Evolutionary conservation across 2,329 filamentous ascomycete species (phyloP).

Genomic region (Trichoderma atrobrunneum): DNA sequence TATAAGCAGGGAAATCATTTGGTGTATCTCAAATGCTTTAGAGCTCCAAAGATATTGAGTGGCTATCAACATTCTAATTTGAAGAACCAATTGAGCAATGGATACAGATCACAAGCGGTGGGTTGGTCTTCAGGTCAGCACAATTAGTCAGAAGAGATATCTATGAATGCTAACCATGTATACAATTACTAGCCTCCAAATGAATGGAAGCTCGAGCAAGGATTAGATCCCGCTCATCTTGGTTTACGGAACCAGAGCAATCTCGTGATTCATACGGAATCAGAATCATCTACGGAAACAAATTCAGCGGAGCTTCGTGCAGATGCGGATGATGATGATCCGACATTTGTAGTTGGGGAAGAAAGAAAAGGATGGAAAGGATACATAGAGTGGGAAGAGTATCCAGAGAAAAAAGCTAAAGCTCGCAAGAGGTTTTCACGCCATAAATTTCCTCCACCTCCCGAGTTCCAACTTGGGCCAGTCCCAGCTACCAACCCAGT

Average conservation of each 20-base stretch:
- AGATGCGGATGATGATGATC: not conserved
- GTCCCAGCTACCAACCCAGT: slow-evolving; percentile 58
- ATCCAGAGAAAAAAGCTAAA: slow-evolving; percentile 63
- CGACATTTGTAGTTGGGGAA: not conserved
- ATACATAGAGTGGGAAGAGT: slow-evolving; percentile 64
- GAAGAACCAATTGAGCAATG: not conserved
- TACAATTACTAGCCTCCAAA: not conserved
- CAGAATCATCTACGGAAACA: not conserved
- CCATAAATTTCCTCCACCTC: slow-evolving; percentile 34
- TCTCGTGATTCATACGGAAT: not conserved
- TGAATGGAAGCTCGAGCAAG: not conserved
- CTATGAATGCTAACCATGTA: not conserved
- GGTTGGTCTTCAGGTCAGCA: not conserved
- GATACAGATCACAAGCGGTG: not conserved
- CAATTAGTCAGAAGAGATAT: not conserved
- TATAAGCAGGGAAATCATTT: not conserved
- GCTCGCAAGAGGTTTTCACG: slow-evolving; percentile 49
- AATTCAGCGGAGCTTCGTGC: not conserved
- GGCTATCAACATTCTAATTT: not conserved
- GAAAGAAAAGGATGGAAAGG: not conserved
- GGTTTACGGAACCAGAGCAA: not conserved
- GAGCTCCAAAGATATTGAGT: not conserved
- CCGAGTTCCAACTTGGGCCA: slow-evolving; percentile 55
- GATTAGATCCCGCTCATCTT: not conserved
- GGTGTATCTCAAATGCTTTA: not conserved